A percentile compares a stretch with the other conserved stretches of the same genome.
These are phyloP conservation scores for Dendrocalamus sinicus DNA, from an alignment of 176 grass and related monocot species.

Conservation along the genomic window DNA sequence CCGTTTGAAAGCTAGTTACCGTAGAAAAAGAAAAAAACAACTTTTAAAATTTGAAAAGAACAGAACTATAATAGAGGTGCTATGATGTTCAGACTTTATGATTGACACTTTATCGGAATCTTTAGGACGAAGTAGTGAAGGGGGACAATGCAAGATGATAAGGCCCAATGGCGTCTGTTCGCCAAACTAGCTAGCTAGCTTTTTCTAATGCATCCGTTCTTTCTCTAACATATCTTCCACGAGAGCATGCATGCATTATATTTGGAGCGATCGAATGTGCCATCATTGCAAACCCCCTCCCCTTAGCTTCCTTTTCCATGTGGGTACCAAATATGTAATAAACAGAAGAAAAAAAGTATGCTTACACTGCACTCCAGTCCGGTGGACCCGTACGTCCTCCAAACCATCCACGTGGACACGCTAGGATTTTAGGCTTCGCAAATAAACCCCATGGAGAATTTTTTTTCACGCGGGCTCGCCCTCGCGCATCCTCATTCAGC, in stretches of 20 bases:
- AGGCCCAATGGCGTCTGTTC: neutral
- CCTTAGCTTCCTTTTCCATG: neutral
- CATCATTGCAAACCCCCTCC: neutral
- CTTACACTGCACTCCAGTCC: slow-evolving; percentile 36
- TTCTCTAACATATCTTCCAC: neutral
- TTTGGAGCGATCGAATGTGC: neutral
- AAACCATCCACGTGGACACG: neutral
- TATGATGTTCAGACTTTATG: too few relatives aligned
- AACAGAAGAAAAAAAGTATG: neutral
- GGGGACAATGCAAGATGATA: neutral
- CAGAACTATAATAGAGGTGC: too few relatives aligned
- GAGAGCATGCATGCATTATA: neutral
- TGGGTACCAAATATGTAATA: neutral
- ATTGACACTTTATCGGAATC: too few relatives aligned
- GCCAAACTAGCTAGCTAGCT: neutral
- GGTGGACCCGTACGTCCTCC: neutral
- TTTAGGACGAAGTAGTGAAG: too few relatives aligned
- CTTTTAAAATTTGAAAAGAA: too few relatives aligned
- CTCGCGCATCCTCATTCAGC: too few relatives aligned
- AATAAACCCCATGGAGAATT: too few relatives aligned
- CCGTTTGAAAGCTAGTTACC: too few relatives aligned
- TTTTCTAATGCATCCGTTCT: neutral
- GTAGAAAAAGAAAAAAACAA: too few relatives aligned
- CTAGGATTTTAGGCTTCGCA: too few relatives aligned
- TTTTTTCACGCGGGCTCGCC: too few relatives aligned